A percentile compares a stretch with the other conserved stretches of the same genome.
Evolutionary conservation across 1,139 yeast species (phyloP).

Genomic region (Saccharomyces hybrid): DNA sequence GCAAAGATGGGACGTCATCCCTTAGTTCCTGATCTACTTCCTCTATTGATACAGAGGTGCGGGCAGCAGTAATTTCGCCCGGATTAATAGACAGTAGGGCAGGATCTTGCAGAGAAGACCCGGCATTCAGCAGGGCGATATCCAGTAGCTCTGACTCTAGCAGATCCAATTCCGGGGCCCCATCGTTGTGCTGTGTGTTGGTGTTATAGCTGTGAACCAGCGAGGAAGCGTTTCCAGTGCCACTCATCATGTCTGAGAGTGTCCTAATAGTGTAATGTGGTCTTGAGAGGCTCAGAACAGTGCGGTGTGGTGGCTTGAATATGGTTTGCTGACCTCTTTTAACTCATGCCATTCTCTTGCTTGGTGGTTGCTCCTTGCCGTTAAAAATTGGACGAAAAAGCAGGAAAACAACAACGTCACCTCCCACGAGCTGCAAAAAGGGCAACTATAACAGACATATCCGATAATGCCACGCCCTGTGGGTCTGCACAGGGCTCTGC

Average conservation of each 20-base stretch:
- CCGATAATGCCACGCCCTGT: conserved; percentile 1
- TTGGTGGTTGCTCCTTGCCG: background rate
- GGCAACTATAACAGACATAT: conserved; percentile 13
- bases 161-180: background rate
- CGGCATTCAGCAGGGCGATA: background rate
- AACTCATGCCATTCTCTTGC: background rate
- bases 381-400: background rate
- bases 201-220: background rate
- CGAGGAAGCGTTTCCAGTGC: background rate
- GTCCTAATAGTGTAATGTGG: background rate
- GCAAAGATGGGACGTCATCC: background rate
- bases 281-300: background rate
- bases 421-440: conserved; percentile 6
- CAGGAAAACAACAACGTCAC: background rate
- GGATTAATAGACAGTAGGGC: background rate
- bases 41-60: background rate
- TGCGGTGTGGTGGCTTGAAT: background rate
- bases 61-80: background rate
- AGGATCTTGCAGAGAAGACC: background rate
- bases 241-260: background rate
- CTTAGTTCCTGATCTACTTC: background rate
- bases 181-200: background rate
- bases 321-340: background rate
- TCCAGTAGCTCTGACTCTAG: background rate
- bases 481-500: background rate